Base-by-base conservation (phyloP, 106 monocot genomes). In the Allium sativum region DNA sequence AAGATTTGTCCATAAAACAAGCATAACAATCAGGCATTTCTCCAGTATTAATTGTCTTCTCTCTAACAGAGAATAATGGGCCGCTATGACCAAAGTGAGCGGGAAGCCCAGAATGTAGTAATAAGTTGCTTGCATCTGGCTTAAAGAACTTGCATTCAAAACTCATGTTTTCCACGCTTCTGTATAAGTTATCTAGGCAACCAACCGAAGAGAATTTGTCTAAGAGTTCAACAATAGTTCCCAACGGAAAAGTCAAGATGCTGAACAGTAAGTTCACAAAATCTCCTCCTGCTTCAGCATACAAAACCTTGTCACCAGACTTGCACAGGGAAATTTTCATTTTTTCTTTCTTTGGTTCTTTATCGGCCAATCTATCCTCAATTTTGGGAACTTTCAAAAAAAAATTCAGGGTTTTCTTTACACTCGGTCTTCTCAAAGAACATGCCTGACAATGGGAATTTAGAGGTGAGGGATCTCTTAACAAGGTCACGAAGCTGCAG, bases 261-360 rank as follows among this genome's bases (percentile, higher is more conserved):
- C 42, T 58, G n/a, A 59, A 57, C 18, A 69, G 8, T 15, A 69
- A 17, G 8, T 69, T 48, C 1, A 44, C 58, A 45, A 69, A 69
- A 7, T 57, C 69, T 18, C 47, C 15, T 3, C 12, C 57, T 9
- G 58, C 57, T 21, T 69, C 69, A 5, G 58, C 69, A 9, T 48
- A 59, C 9, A 69, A 19, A 5, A 69, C 17, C 56, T 58, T 69
- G 18, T 69, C 48, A 7, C 17, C 18, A n/a, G 14, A 45, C 15
- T 58, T 21, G 58, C 48, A 12, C 15, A 15, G 13, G 13, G 4
- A 50, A 2, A 15, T 15, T 22, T 22, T 22, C 3, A 22, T 1
- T 22, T 22, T 3, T 1, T 1, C 22, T 22, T 22, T 22, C 22
- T 22, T 22, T 22, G 22, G 3, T 22, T 22, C 22, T 22, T 22